These are phyloP conservation scores for Ananas comosus DNA, from an alignment of 176 grass and related monocot genomes.

Conservation along the genomic window DNA sequence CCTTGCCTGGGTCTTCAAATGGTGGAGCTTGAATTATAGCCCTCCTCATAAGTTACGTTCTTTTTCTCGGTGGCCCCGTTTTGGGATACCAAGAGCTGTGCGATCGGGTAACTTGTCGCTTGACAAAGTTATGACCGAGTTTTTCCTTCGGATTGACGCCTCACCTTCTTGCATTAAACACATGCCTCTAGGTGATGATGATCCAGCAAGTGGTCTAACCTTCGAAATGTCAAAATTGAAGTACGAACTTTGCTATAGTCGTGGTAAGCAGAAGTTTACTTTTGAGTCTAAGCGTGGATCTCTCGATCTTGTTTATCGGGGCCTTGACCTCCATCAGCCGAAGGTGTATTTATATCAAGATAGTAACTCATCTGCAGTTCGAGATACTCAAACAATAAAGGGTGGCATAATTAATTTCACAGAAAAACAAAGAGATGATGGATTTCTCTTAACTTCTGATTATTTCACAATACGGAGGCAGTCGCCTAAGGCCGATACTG, in stretches of 20 bases:
- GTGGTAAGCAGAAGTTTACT: slow-evolving; percentile 95
- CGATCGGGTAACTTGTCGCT: slow-evolving; percentile 96
- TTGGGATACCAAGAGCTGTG: slow-evolving; percentile 65
- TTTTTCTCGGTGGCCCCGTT: slow-evolving; percentile 94
- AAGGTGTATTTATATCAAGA: slow-evolving; percentile 75
- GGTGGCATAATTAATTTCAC: slow-evolving; percentile 35
- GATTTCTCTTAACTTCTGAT: slow-evolving; percentile 87
- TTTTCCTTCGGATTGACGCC: slow-evolving; percentile 87
- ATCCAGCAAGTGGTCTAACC: slow-evolving; percentile 85
- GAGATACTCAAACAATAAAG: slow-evolving; percentile 36
- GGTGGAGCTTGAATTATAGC: slow-evolving; percentile 95
- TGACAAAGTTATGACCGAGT: slow-evolving; percentile 98
- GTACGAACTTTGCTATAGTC: slow-evolving; percentile 92
- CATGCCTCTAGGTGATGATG: slow-evolving; percentile 72
- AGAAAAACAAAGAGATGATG: slow-evolving; percentile 73
- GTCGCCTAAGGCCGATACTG: slow-evolving; percentile 77
- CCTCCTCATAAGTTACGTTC: slow-evolving; percentile 92
- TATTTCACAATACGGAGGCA: slow-evolving; percentile 96
- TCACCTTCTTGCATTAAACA: slow-evolving; percentile 94
- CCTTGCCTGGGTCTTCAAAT: slow-evolving; percentile 98
- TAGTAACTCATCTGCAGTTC: slow-evolving; percentile 37
- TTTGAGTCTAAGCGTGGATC: slow-evolving; percentile 89
- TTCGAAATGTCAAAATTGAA: slow-evolving; percentile 99
- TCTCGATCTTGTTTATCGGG: slow-evolving; percentile 95
- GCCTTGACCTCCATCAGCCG: slow-evolving; percentile 76